phyloP scores from a whole-genome alignment of 192 early-diverging fungal genomes.

The Entrophospora sp. region DNA sequence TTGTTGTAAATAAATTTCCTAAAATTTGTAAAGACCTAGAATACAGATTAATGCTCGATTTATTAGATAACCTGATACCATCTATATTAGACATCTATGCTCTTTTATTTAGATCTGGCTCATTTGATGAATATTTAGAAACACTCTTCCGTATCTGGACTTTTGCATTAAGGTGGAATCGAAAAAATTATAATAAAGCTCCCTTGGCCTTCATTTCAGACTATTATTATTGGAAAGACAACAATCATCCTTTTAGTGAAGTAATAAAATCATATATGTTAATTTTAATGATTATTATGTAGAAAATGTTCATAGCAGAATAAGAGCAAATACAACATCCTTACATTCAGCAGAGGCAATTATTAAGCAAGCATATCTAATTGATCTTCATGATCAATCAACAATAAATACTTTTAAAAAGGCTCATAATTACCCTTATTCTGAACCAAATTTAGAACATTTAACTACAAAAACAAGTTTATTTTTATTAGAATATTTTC shows the following conservation, averaged over 20 bases:
- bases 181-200: conserved; percentile 11
- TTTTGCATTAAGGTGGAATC: not conserved
- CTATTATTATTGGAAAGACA: conserved; percentile 2
- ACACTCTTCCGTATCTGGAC: not conserved
- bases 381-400: not conserved
- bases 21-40: not conserved
- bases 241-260: not conserved
- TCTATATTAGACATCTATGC: not conserved
- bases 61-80: not conserved
- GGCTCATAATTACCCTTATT: not conserved
- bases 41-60: not conserved
- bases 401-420: not conserved
- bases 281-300: conserved; percentile 8
- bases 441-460: not conserved
- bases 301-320: not conserved
- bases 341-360: not conserved
- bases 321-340: not conserved
- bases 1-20: not conserved
- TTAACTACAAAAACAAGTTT: not conserved
- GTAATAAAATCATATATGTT: not conserved
- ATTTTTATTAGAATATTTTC: conserved; percentile 1
- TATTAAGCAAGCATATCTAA: not conserved
- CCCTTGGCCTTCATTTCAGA: not conserved
- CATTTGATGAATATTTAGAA: not conserved
- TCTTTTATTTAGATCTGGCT: not conserved